A percentile compares a stretch with the other conserved stretches of the same genome.
These are phyloP conservation scores for Basidiobolus heterosporus DNA, from an alignment of 371 early-diverging fungal species.

Conservation along the genomic window DNA sequence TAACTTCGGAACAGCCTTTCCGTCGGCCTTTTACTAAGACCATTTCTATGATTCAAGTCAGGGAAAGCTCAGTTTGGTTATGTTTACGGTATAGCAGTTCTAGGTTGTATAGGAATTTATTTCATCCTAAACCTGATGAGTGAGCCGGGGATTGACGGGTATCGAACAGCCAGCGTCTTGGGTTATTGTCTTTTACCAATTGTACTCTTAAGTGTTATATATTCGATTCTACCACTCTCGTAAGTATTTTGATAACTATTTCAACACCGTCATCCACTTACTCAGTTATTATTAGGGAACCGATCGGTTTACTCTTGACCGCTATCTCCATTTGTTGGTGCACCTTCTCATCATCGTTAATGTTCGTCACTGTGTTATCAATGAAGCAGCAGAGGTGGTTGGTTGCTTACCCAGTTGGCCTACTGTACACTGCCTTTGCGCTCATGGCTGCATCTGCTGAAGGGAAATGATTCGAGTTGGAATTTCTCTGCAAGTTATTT, in stretches of 20 bases:
- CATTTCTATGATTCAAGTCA: conserved; percentile 35
- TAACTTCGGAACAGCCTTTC: too few relatives aligned
- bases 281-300: conserved; percentile 16
- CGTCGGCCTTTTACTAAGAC: too few relatives aligned
- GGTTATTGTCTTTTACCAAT: conserved; percentile 93
- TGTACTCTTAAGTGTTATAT: conserved; percentile 63
- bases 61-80: conserved; percentile 93
- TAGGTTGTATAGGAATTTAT: conserved; percentile 78
- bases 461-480: too few relatives aligned
- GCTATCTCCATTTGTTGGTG: conserved; percentile 77
- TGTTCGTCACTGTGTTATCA: conserved; percentile 85
- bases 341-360: conserved; percentile 80
- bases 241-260: conserved; percentile 10
- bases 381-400: conserved; percentile 85
- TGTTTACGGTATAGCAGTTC: conserved; percentile 84
- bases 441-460: conserved; percentile 81
- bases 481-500: too few relatives aligned
- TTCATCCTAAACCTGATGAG: conserved; percentile 86
- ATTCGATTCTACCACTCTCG: conserved; percentile 24
- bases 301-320: conserved; percentile 36
- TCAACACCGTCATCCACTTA: conserved; percentile 2
- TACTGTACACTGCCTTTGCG: conserved; percentile 90
- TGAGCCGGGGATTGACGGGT: conserved; percentile 68
- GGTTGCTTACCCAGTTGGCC: conserved; percentile 87
- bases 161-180: conserved; percentile 81